Conservation (phyloP, 2,329 filamentous ascomycete species). For the Calonectria crousiana region DNA sequence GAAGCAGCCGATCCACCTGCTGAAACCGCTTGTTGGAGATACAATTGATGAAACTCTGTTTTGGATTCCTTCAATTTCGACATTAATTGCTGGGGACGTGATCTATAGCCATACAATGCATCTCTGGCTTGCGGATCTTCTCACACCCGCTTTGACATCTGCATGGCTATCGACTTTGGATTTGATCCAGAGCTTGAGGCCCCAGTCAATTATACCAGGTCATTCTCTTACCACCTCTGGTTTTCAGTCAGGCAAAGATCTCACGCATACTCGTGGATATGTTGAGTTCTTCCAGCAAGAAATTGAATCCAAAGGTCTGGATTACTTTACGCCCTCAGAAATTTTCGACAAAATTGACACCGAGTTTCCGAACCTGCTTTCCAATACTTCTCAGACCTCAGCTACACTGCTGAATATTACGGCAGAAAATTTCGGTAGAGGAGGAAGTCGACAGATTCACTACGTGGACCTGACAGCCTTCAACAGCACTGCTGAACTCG, state of each 20-base stretch:
- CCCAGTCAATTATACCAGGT: slow-evolving; percentile 14
- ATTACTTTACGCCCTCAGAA: slow-evolving; percentile 20
- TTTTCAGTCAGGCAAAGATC: background rate
- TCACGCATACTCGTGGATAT: slow-evolving; percentile 22
- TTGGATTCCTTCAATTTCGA: slow-evolving; percentile 28
- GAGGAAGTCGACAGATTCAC: slow-evolving; percentile 15
- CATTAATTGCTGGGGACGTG: slow-evolving; percentile 27
- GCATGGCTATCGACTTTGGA: slow-evolving; percentile 26
- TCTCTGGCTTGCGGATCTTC: slow-evolving; percentile 28
- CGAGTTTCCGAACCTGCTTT: slow-evolving; percentile 16
- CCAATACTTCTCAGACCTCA: slow-evolving; percentile 1
- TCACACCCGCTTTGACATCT: slow-evolving; percentile 10
- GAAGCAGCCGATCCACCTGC: slow-evolving; percentile 16
- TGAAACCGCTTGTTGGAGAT: slow-evolving; percentile 27
- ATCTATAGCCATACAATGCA: slow-evolving; percentile 27
- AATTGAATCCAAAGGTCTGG: slow-evolving; percentile 18
- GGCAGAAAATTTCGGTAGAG: slow-evolving; percentile 19
- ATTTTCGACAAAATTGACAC: slow-evolving; percentile 8
- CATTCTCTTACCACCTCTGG: slow-evolving; percentile 12
- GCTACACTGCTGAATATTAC: slow-evolving; percentile 19
- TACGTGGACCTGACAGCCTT: slow-evolving; percentile 11
- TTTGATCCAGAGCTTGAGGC: slow-evolving; percentile 12
- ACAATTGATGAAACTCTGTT: slow-evolving; percentile 30
- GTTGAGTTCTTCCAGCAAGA: slow-evolving; percentile 19
- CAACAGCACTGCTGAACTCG: slow-evolving; percentile 1